Percentiles rank a stretch among this genome's conserved stretches.
Evolutionary conservation across 768 basidiomycete genomes (phyloP).

Genomic region (Tephrocybe sp.): DNA sequence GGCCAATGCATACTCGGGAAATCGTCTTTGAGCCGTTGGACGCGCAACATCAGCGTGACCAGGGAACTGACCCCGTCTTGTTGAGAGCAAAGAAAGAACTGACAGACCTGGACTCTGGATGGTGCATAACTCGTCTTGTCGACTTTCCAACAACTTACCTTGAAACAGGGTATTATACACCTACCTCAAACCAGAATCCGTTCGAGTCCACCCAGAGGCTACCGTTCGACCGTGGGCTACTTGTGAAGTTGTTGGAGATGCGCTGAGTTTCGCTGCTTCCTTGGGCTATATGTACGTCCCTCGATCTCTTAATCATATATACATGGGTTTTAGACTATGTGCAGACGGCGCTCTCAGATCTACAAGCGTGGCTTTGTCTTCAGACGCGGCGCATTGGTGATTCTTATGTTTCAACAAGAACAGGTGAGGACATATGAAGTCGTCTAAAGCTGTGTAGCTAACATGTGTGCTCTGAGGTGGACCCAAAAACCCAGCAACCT

Average conservation of each 20-base stretch:
- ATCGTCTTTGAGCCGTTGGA: conserved; percentile 82
- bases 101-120: conserved; percentile 58
- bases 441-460: conserved; percentile 3
- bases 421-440: conserved; percentile 44
- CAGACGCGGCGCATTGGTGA: conserved; percentile 65
- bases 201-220: conserved; percentile 80
- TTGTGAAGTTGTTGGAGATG: conserved; percentile 77
- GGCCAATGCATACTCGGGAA: conserved; percentile 72
- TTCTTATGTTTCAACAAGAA: conserved; percentile 87
- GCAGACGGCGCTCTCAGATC: conserved; percentile 68
- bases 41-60: conserved; percentile 60
- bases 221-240: conserved; percentile 87
- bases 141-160: not conserved
- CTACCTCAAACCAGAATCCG: conserved; percentile 83
- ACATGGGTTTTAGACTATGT: not conserved
- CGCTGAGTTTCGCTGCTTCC: conserved; percentile 76
- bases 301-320: conserved; percentile 2
- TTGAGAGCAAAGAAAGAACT: conserved; percentile 78
- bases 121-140: conserved; percentile 41
- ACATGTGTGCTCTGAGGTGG: conserved; percentile 48
- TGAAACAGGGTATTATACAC: conserved; percentile 71
- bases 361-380: conserved; percentile 84
- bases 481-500: conserved; percentile 72
- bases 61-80: conserved; percentile 63
- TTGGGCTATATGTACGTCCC: conserved; percentile 68